These are phyloP conservation scores for Aspergillus sclerotiicarbonarius DNA, from an alignment of 495 filamentous ascomycete species.

Conservation along the genomic window DNA sequence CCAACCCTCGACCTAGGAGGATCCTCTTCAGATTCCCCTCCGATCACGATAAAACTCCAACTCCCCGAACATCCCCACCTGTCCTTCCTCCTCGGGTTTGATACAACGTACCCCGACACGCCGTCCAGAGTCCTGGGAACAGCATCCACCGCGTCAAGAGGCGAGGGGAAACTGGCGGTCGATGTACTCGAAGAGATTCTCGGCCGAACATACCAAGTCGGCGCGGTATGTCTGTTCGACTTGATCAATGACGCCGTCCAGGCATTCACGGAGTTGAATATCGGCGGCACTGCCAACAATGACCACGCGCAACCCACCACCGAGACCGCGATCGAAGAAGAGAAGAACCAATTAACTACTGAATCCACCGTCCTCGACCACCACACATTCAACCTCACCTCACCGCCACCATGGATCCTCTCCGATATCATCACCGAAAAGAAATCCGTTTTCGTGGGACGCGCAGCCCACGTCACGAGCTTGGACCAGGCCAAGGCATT, in stretches of 20 bases:
- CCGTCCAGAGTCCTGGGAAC: conserved; percentile 70
- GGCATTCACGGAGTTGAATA: conserved; percentile 46
- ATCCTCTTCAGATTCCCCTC: conserved; percentile 7
- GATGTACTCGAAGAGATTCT: conserved; percentile 65
- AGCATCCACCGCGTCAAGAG: conserved; percentile 49
- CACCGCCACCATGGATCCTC: conserved; percentile 62
- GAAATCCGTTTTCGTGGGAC: conserved; percentile 85
- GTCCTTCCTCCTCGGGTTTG: conserved; percentile 65
- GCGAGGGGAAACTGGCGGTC: conserved; percentile 65
- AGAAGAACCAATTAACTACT: not conserved
- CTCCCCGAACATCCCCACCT: conserved; percentile 43
- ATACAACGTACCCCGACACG: conserved; percentile 65
- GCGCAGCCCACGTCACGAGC: conserved; percentile 63
- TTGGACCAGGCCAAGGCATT: conserved; percentile 65
- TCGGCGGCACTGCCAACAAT: conserved; percentile 28
- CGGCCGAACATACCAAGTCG: conserved; percentile 61
- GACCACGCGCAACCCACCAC: conserved; percentile 1
- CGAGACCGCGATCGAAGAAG: not conserved
- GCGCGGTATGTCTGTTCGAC: conserved; percentile 85
- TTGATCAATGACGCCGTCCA: conserved; percentile 62
- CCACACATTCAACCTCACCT: conserved; percentile 37
- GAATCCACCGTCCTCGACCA: conserved; percentile 30
- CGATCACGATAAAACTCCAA: conserved; percentile 18
- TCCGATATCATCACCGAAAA: conserved; percentile 73
- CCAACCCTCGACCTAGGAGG: conserved; percentile 40